These are phyloP conservation scores for Ophiostoma ulmi DNA, from an alignment of 2,329 filamentous ascomycete genomes.

Conservation along the genomic window DNA sequence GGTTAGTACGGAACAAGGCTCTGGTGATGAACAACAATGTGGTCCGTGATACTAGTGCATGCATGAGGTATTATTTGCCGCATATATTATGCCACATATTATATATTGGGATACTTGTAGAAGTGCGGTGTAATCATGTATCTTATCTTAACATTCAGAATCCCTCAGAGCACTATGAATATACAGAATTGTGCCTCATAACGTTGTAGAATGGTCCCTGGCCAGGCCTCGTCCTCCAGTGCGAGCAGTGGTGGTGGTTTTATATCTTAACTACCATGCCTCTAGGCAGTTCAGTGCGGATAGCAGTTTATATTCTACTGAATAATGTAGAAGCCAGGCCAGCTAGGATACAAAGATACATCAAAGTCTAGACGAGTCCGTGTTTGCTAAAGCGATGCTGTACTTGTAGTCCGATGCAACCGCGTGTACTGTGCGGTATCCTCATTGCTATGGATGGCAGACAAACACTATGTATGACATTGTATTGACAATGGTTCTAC, in stretches of 20 bases:
- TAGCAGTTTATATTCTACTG: background rate
- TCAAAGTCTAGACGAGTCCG: background rate
- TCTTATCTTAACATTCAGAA: background rate
- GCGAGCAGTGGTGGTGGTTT: background rate
- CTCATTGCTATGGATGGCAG: background rate
- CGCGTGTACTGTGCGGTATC: background rate
- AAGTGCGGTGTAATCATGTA: too few species aligned
- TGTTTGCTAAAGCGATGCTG: background rate
- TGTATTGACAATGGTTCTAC: background rate
- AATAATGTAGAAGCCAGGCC: background rate
- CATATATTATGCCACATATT: background rate
- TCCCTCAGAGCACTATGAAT: background rate
- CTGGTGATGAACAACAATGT: background rate
- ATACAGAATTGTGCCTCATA: background rate
- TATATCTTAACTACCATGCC: background rate
- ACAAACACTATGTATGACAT: background rate
- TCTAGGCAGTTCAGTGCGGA: background rate
- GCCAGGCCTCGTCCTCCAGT: background rate
- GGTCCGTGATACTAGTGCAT: background rate
- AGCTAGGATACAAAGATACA: background rate
- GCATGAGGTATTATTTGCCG: conserved; percentile 6
- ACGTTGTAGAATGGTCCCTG: background rate
- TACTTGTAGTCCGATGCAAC: background rate
- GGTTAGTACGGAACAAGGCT: background rate
- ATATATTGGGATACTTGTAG: background rate